Evolutionary conservation across 768 basidiomycete genomes (phyloP).

Genomic region (Russula lepida): DNA sequence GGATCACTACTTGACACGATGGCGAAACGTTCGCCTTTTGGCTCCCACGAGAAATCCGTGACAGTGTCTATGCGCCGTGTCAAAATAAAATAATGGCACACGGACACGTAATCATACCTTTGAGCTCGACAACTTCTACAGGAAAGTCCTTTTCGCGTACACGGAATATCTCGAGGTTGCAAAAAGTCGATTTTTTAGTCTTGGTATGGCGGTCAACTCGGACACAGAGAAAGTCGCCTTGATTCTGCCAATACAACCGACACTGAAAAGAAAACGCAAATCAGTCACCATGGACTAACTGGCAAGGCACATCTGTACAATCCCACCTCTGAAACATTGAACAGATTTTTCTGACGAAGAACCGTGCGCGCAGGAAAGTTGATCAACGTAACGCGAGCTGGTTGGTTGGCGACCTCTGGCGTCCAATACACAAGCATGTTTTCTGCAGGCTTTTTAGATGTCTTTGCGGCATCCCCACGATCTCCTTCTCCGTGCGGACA

Average conservation of each 20-base stretch:
- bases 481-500: conserved; percentile 90
- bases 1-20: conserved; percentile 93
- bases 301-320: background rate
- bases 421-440: conserved; percentile 98
- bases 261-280: conserved; percentile 47
- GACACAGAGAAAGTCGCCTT: conserved; percentile 96
- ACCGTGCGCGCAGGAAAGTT: conserved; percentile 78
- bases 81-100: conserved; percentile 6
- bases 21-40: conserved; percentile 90
- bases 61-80: conserved; percentile 60
- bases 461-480: conserved; percentile 52
- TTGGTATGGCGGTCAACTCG: conserved; percentile 99
- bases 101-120: conserved; percentile 45
- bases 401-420: conserved; percentile 92
- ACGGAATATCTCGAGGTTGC: conserved; percentile 96
- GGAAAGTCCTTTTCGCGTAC: conserved; percentile 96
- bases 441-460: conserved; percentile 61
- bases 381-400: conserved; percentile 91
- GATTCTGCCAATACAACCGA: conserved; percentile 97
- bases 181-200: conserved; percentile 96
- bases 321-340: conserved; percentile 92
- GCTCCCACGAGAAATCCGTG: conserved; percentile 97
- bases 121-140: conserved; percentile 94
- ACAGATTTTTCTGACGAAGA: conserved; percentile 91
- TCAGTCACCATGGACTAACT: background rate